A percentile compares a stretch with the other conserved stretches of the same genome.
Conservation (phyloP, 2,329 filamentous ascomycete genomes). For the Dothistroma pini region DNA sequence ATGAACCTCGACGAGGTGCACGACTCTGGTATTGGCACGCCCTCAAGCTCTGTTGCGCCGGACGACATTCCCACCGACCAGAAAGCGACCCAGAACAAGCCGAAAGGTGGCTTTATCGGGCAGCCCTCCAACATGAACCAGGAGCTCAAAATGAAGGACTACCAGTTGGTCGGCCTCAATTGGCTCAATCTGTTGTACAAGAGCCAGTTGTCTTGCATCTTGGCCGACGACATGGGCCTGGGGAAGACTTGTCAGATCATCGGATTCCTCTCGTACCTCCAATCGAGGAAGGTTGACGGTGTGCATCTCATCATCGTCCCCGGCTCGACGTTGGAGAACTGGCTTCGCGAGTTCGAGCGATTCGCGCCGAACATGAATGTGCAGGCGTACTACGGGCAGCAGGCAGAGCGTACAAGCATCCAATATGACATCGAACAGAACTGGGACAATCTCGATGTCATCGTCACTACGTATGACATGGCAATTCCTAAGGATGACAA, state of each 20-base stretch:
- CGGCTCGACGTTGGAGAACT: conserved; percentile 91
- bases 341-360: conserved; percentile 82
- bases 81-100: conserved; percentile 40
- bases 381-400: conserved; percentile 67
- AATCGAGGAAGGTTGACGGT: conserved; percentile 64
- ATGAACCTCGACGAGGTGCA: conserved; percentile 53
- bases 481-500: conserved; percentile 59
- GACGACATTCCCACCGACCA: conserved; percentile 27
- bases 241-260: conserved; percentile 98
- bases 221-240: conserved; percentile 93
- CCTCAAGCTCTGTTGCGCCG: conserved; percentile 38
- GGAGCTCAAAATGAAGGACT: conserved; percentile 78
- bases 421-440: conserved; percentile 64
- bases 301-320: conserved; percentile 86
- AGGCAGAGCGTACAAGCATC: conserved; percentile 64
- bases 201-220: conserved; percentile 76
- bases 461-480: conserved; percentile 70
- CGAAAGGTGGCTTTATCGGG: conserved; percentile 47
- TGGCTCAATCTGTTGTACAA: conserved; percentile 86
- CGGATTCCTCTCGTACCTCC: conserved; percentile 79
- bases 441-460: conserved; percentile 62
- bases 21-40: conserved; percentile 67
- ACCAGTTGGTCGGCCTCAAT: conserved; percentile 90
- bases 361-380: conserved; percentile 78
- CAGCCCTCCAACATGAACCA: conserved; percentile 77